Conservation (phyloP, 345 rosid species). For the Murraya koenigii region DNA sequence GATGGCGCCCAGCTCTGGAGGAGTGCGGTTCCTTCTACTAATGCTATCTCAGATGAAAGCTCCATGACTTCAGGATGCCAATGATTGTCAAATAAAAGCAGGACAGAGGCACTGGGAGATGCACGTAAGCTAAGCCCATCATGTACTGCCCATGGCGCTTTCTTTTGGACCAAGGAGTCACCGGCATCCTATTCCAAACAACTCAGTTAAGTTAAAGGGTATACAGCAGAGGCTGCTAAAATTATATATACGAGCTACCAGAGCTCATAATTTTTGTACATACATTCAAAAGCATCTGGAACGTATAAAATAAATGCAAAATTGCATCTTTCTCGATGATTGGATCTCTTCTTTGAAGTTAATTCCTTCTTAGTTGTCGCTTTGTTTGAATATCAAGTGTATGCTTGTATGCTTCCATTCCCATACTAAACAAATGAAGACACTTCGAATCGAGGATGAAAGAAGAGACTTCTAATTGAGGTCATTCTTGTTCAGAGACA, state of each 20-base stretch:
- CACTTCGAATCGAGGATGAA: not conserved
- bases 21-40: not conserved
- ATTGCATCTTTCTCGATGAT: not conserved
- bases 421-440: not conserved
- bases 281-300: slow-evolving; percentile 18
- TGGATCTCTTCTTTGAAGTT: not conserved
- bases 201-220: slow-evolving; percentile 19
- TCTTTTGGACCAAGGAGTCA: not conserved
- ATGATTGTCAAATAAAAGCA: not conserved
- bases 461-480: not conserved
- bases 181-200: not conserved
- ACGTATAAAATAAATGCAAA: slow-evolving; percentile 17
- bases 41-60: not conserved
- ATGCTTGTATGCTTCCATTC: too few relatives aligned
- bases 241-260: slow-evolving; percentile 8
- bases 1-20: not conserved
- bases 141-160: not conserved
- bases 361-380: not conserved
- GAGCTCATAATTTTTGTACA: slow-evolving; percentile 30
- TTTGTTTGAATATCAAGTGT: not conserved
- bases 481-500: not conserved
- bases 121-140: not conserved
- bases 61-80: not conserved
- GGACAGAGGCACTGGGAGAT: not conserved
- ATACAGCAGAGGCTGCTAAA: slow-evolving; percentile 7